Evolutionary conservation across 2,329 filamentous ascomycete species (phyloP).

Genomic region (Phyllosticta paracitricarpa): DNA sequence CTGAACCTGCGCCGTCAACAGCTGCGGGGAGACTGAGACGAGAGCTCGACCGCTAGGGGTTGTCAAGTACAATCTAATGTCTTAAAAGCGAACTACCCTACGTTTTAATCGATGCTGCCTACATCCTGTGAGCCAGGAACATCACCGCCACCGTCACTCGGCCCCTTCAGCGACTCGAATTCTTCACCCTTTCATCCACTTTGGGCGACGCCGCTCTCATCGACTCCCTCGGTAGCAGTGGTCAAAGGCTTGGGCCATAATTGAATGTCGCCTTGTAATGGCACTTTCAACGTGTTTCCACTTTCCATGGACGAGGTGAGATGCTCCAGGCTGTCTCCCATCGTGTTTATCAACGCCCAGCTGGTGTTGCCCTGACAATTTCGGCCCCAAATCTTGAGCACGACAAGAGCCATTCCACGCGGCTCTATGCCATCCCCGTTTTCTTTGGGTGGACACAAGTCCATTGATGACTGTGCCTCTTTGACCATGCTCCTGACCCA

Average conservation of each 20-base stretch:
- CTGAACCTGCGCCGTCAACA: constrained; percentile 45
- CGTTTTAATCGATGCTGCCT: too few relatives aligned
- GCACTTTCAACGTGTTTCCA: neutral
- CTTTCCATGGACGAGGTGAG: neutral
- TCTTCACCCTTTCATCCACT: too few relatives aligned
- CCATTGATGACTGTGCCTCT: constrained; percentile 31
- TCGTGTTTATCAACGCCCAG: constrained; percentile 40
- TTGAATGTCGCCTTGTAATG: neutral
- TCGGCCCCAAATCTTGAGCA: constrained; percentile 37
- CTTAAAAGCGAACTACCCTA: neutral
- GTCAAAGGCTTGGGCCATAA: too few relatives aligned
- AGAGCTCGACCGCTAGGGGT: constrained; percentile 43
- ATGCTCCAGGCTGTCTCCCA: constrained; percentile 31
- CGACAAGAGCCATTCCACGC: constrained; percentile 27
- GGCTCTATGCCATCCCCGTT: constrained; percentile 20
- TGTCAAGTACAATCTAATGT: neutral
- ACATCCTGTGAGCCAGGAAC: neutral
- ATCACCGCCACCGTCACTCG: too few relatives aligned
- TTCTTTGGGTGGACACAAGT: constrained; percentile 15
- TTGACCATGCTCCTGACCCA: constrained; percentile 39
- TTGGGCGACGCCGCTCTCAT: too few relatives aligned
- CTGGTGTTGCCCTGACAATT: constrained; percentile 41
- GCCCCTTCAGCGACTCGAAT: too few relatives aligned
- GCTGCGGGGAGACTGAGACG: constrained; percentile 53
- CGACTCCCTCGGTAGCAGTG: too few relatives aligned